Evolutionary conservation across 495 filamentous ascomycete genomes (phyloP).

Genomic region (Penicillium cataractarum): DNA sequence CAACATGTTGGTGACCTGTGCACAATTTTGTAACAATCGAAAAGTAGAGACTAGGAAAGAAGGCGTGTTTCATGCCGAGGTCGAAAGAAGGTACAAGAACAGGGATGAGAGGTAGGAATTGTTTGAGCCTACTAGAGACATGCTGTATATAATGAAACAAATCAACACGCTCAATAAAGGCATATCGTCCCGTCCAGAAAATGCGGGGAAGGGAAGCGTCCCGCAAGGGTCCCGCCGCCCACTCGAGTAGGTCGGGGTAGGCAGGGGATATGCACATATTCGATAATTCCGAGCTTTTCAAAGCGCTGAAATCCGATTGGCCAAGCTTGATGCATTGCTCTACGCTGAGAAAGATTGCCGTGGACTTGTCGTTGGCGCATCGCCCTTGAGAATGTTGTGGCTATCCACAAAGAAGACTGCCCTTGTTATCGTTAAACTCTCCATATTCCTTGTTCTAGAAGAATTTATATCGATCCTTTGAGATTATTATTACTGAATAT

Average conservation of each 20-base stretch:
- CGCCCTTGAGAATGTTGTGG: too few species aligned
- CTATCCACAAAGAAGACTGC: too few species aligned
- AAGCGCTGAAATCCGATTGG: background rate
- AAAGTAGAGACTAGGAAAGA: background rate
- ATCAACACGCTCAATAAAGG: background rate
- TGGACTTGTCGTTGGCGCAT: background rate
- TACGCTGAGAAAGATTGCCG: background rate
- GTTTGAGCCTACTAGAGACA: background rate
- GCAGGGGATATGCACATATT: background rate
- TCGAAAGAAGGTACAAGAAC: background rate
- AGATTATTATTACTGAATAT: too few species aligned
- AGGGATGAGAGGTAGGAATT: background rate
- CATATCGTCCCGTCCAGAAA: background rate
- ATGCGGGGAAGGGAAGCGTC: background rate
- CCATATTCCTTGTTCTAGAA: too few species aligned
- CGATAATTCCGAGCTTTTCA: background rate
- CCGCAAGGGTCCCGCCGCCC: background rate
- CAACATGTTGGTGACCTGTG: background rate
- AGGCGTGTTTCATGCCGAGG: background rate
- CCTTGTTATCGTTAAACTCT: too few species aligned
- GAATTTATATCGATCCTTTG: too few species aligned
- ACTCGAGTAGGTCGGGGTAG: background rate
- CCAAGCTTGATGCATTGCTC: background rate
- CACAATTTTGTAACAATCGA: background rate
- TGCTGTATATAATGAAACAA: background rate